phyloP scores from a whole-genome alignment of 2,329 filamentous ascomycete genomes.

The Hawksworthiomyces lignivorus region DNA sequence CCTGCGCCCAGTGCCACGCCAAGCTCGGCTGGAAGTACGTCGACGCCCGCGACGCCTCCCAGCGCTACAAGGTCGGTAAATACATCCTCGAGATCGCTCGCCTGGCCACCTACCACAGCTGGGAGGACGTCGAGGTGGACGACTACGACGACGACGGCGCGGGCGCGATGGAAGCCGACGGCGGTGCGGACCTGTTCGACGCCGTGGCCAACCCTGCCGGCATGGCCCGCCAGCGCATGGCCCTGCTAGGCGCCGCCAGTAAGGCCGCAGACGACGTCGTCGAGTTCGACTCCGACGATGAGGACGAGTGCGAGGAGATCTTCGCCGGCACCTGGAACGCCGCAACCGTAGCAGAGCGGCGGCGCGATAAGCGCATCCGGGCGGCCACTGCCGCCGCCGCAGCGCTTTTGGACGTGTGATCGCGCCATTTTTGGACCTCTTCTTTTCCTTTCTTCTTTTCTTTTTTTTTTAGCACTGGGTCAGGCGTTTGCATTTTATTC shows the following conservation, averaged over 20 bases:
- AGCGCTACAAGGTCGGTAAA: slow-evolving; percentile 62
- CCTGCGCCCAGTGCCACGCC: slow-evolving; percentile 45
- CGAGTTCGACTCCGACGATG: slow-evolving; percentile 55
- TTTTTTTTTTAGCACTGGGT: slow-evolving; percentile 4
- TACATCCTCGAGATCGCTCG: slow-evolving; percentile 58
- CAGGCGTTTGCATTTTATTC: not conserved
- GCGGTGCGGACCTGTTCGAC: slow-evolving; percentile 14
- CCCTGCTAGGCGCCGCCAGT: not conserved
- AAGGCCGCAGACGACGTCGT: slow-evolving; percentile 21
- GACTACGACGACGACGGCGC: slow-evolving; percentile 7
- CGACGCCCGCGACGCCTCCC: slow-evolving; percentile 49
- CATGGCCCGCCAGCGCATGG: slow-evolving; percentile 6
- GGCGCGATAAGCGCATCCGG: slow-evolving; percentile 26
- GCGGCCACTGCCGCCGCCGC: not conserved
- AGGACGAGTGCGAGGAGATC: slow-evolving; percentile 60
- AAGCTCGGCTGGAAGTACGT: slow-evolving; percentile 64
- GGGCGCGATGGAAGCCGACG: slow-evolving; percentile 8
- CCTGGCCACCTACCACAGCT: slow-evolving; percentile 43
- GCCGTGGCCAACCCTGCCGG: not conserved
- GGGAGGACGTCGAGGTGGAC: slow-evolving; percentile 37
- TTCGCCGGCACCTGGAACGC: slow-evolving; percentile 57
- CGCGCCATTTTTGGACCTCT: not conserved
- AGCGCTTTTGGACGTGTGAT: too few relatives aligned
- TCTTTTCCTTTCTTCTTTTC: slow-evolving; percentile 3
- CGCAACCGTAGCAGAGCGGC: slow-evolving; percentile 39